A percentile compares a stretch with the other conserved stretches of the same genome.
These are phyloP conservation scores for Fraxinus angustifolia DNA, from an alignment of 305 asterid species.

Conservation along the genomic window DNA sequence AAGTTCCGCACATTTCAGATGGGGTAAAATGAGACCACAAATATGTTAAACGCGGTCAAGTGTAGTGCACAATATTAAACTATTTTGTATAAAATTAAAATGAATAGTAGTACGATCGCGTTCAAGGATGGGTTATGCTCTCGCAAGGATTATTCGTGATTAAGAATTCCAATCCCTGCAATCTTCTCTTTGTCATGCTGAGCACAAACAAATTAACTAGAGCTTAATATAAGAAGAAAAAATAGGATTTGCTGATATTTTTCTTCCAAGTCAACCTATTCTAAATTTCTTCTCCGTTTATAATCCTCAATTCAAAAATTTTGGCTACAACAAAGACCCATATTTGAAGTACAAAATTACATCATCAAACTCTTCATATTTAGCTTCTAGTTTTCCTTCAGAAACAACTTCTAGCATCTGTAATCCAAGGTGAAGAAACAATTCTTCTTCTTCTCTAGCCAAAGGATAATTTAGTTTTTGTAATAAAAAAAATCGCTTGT, in stretches of 20 bases:
- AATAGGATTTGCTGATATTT: background rate
- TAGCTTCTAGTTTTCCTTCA: background rate
- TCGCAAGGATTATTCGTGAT: background rate
- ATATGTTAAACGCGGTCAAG: background rate
- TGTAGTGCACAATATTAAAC: background rate
- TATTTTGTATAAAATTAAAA: background rate
- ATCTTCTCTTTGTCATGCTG: background rate
- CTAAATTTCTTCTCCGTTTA: background rate
- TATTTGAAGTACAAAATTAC: background rate
- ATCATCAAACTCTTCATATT: background rate
- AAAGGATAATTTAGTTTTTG: background rate
- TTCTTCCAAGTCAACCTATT: background rate
- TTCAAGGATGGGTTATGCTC: background rate
- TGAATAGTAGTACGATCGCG: background rate
- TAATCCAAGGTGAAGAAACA: background rate
- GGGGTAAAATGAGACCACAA: background rate
- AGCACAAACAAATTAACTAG: background rate
- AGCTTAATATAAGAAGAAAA: background rate
- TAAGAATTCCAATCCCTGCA: background rate
- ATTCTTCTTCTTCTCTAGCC: background rate
- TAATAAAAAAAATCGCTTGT: background rate
- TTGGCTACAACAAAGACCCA: background rate
- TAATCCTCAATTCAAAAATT: background rate
- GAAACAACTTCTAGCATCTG: background rate
- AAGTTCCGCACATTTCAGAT: background rate